These are phyloP conservation scores for Geopyxis carbonaria DNA, from an alignment of 495 filamentous ascomycete species.

Conservation along the genomic window DNA sequence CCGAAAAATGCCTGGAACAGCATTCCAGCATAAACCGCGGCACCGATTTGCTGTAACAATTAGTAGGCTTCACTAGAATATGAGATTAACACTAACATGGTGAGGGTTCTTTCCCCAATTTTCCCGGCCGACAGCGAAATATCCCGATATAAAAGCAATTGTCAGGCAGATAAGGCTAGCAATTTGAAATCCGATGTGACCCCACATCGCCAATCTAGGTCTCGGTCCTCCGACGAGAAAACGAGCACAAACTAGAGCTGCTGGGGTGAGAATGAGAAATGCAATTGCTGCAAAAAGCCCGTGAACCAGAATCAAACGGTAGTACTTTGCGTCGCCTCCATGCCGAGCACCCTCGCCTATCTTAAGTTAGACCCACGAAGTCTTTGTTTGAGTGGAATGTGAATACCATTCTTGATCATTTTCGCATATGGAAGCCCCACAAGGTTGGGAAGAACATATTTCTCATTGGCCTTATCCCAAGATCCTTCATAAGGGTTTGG, in stretches of 20 bases:
- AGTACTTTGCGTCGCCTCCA: slow-evolving; percentile 42
- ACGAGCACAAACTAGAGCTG: slow-evolving; percentile 57
- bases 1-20: slow-evolving; percentile 68
- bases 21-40: slow-evolving; percentile 73
- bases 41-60: slow-evolving; percentile 54
- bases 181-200: slow-evolving; percentile 79
- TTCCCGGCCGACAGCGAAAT: slow-evolving; percentile 55
- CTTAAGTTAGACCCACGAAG: not conserved
- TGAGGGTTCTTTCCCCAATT: slow-evolving; percentile 84
- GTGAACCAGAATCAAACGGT: slow-evolving; percentile 62
- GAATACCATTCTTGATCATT: slow-evolving; percentile 24
- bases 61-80: not conserved
- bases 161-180: slow-evolving; percentile 55
- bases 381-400: not conserved
- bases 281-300: slow-evolving; percentile 73
- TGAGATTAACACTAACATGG: slow-evolving; percentile 32
- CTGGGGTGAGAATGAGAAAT: slow-evolving; percentile 69
- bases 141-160: slow-evolving; percentile 59
- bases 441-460: no score
- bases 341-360: slow-evolving; percentile 20
- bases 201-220: slow-evolving; percentile 48
- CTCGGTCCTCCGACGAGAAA: slow-evolving; percentile 46
- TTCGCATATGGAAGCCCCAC: slow-evolving; percentile 21
- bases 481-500: no score
- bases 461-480: no score